These are phyloP conservation scores for Salix viminalis DNA, from an alignment of 345 rosid species.

Conservation along the genomic window DNA sequence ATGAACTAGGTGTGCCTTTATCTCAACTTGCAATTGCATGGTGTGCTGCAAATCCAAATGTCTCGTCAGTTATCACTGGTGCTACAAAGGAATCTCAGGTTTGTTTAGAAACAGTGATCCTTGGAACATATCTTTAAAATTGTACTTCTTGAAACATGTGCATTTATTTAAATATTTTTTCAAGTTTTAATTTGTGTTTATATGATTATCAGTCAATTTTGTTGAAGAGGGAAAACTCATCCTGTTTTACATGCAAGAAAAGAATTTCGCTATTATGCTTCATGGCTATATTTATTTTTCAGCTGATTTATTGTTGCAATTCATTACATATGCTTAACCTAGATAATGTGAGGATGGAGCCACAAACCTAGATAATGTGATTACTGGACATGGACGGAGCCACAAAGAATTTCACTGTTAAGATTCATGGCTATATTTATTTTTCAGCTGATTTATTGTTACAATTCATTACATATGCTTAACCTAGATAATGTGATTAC, in stretches of 20 bases:
- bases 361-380: no score
- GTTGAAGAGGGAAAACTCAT: background rate
- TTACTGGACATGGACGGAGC: no score
- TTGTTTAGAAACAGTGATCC: conserved; percentile 9
- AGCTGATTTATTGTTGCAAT: no score
- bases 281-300: background rate
- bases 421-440: background rate
- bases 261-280: background rate
- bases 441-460: background rate
- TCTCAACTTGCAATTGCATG: conserved; percentile 98
- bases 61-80: conserved; percentile 91
- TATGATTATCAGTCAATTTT: background rate
- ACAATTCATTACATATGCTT: no score
- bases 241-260: background rate
- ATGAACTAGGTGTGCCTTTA: conserved; percentile 88
- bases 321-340: no score
- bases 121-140: background rate
- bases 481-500: no score
- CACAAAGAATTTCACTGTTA: background rate
- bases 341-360: no score
- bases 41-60: conserved; percentile 97
- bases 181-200: background rate
- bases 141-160: background rate
- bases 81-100: conserved; percentile 99
- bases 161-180: background rate